These are phyloP conservation scores for Diaporthe citrichinensis DNA, from an alignment of 2,329 filamentous ascomycete genomes.

Conservation along the genomic window DNA sequence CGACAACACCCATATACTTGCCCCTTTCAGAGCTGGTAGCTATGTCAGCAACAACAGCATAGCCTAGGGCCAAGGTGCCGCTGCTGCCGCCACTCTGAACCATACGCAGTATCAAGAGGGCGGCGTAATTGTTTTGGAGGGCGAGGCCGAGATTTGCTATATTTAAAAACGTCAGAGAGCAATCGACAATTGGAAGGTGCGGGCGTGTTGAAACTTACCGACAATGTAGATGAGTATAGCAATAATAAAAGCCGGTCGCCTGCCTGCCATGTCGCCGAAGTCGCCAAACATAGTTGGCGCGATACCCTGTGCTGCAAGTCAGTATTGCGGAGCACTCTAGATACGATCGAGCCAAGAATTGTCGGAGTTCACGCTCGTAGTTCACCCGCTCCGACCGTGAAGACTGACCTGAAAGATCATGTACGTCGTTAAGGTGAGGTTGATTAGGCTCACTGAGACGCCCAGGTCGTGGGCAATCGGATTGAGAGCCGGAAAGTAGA, in stretches of 20 bases:
- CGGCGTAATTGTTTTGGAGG: conserved; percentile 69
- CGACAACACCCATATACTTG: conserved; percentile 79
- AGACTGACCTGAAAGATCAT: conserved; percentile 68
- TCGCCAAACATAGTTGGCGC: conserved; percentile 73
- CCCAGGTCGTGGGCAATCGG: conserved; percentile 55
- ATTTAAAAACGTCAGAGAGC: background rate
- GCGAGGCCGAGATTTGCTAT: conserved; percentile 71
- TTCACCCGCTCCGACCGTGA: background rate
- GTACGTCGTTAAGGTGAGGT: conserved; percentile 70
- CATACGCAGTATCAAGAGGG: conserved; percentile 72
- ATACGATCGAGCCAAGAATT: background rate
- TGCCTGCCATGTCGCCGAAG: conserved; percentile 72
- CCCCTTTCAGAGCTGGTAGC: conserved; percentile 78
- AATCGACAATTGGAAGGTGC: too few relatives aligned
- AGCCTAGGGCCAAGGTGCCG: conserved; percentile 78
- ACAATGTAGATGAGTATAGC: conserved; percentile 69
- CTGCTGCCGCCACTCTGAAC: conserved; percentile 76
- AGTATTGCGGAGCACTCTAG: background rate
- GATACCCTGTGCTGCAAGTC: conserved; percentile 56
- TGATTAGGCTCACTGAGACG: conserved; percentile 58
- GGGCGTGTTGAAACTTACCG: conserved; percentile 22
- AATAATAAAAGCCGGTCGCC: conserved; percentile 73
- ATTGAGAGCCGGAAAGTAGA: conserved; percentile 64
- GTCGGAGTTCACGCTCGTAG: background rate
- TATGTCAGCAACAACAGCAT: conserved; percentile 80